These are phyloP conservation scores for Alnus glutinosa DNA, from an alignment of 306 rosid species.

Conservation along the genomic window DNA sequence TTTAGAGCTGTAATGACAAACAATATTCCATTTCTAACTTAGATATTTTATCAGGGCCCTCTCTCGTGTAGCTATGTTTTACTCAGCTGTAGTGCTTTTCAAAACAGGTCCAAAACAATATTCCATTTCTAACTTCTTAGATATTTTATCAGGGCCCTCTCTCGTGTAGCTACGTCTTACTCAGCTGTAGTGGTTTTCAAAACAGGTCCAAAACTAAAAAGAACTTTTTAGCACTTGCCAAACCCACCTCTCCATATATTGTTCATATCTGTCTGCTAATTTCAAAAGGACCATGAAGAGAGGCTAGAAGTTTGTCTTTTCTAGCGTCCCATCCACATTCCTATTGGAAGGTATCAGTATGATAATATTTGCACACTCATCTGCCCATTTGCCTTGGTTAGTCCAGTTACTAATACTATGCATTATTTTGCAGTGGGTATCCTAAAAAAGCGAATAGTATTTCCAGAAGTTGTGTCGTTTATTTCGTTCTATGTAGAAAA, in stretches of 20 bases:
- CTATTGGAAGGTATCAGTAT: background rate
- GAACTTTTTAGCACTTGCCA: background rate
- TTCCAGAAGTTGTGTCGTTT: background rate
- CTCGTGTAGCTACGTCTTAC: background rate
- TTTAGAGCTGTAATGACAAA: background rate
- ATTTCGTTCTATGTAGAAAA: background rate
- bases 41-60: background rate
- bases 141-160: too few relatives aligned
- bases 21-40: background rate
- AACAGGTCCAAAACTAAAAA: background rate
- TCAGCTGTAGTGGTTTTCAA: background rate
- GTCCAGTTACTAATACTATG: background rate
- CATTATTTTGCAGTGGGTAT: background rate
- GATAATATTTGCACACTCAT: background rate
- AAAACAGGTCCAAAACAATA: too few relatives aligned
- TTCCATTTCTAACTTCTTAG: too few relatives aligned
- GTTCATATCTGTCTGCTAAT: background rate
- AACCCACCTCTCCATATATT: background rate
- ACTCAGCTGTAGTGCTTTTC: too few relatives aligned
- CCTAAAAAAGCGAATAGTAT: background rate
- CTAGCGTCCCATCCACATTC: background rate
- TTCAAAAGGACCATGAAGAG: background rate
- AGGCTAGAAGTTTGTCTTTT: background rate
- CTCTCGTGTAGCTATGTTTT: too few relatives aligned
- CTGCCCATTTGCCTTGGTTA: background rate